Percentiles rank a stretch among this genome's conserved stretches.
phyloP scores from a whole-genome alignment of 805 yeast genomes.

The Sugiyamaella smithiae region DNA sequence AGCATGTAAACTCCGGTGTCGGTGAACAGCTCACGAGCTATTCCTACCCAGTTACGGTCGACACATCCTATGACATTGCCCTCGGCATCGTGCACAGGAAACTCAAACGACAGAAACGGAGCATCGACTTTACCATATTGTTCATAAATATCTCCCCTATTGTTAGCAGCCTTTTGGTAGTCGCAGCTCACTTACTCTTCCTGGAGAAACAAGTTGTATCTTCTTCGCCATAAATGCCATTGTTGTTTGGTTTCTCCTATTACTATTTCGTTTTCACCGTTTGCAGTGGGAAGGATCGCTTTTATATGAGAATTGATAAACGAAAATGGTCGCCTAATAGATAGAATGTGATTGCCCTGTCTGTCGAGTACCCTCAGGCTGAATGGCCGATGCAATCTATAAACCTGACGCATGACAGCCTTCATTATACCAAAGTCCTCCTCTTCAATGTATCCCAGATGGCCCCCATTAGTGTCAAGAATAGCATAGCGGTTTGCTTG shows the following conservation, averaged over 20 bases:
- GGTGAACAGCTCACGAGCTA: slow-evolving; percentile 88
- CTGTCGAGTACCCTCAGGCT: slow-evolving; percentile 36
- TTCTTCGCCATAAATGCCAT: slow-evolving; percentile 93
- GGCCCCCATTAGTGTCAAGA: slow-evolving; percentile 68
- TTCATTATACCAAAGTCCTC: slow-evolving; percentile 68
- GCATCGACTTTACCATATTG: slow-evolving; percentile 90
- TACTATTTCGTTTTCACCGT: slow-evolving; percentile 41
- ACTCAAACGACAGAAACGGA: slow-evolving; percentile 80
- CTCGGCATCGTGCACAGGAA: slow-evolving; percentile 63
- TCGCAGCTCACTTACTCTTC: slow-evolving; percentile 20
- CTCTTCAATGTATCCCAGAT: slow-evolving; percentile 78
- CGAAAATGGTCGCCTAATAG: slow-evolving; percentile 77
- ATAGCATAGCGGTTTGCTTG: slow-evolving; percentile 78
- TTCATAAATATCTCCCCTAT: slow-evolving; percentile 45
- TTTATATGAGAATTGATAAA: slow-evolving; percentile 86
- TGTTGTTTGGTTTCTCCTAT: slow-evolving; percentile 88
- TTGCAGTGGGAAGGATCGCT: slow-evolving; percentile 54
- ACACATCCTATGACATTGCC: slow-evolving; percentile 69
- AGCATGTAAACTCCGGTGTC: slow-evolving; percentile 92
- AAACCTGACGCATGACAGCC: slow-evolving; percentile 76
- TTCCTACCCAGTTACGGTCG: slow-evolving; percentile 92
- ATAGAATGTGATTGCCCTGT: slow-evolving; percentile 35
- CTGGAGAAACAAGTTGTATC: slow-evolving; percentile 68
- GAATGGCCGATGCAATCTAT: slow-evolving; percentile 79
- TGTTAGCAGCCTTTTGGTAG: slow-evolving; percentile 18